A percentile compares a stretch with the other conserved stretches of the same genome.
Evolutionary conservation across 352 stramenopile genomes (phyloP).

Genomic region (Pythium vanterpoolii): DNA sequence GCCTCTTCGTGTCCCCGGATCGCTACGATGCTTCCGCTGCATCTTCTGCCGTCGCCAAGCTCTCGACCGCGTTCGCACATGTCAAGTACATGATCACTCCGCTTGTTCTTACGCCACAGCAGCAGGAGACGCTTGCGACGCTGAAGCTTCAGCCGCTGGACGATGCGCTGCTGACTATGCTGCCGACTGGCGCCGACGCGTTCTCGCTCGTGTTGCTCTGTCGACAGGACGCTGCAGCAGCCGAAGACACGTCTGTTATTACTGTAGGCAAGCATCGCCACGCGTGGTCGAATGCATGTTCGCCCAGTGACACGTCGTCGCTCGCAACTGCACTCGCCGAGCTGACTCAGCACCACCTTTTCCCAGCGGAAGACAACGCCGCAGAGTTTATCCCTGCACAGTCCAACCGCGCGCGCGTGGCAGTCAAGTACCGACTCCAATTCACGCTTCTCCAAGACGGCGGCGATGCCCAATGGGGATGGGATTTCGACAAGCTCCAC

Average conservation of each 20-base stretch:
- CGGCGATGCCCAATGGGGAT: slow-evolving; percentile 36
- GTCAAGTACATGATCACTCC: background rate
- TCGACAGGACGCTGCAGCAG: background rate
- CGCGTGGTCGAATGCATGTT: slow-evolving; percentile 43
- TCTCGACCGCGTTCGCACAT: background rate
- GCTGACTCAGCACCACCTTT: slow-evolving; percentile 41
- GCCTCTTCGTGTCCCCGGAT: background rate
- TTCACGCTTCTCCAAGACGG: slow-evolving; percentile 70
- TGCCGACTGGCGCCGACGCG: background rate
- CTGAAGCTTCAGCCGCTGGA: slow-evolving; percentile 19
- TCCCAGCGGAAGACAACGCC: slow-evolving; percentile 14
- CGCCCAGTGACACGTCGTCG: slow-evolving; percentile 7
- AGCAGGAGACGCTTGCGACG: background rate
- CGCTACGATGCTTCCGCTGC: background rate
- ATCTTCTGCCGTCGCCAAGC: background rate
- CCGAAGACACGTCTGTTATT: slow-evolving; percentile 17
- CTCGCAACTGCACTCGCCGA: slow-evolving; percentile 30
- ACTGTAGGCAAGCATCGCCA: slow-evolving; percentile 62
- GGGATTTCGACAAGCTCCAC: slow-evolving; percentile 39
- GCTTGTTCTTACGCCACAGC: background rate
- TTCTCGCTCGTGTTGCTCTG: slow-evolving; percentile 27
- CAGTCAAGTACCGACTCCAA: slow-evolving; percentile 60
- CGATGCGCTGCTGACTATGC: slow-evolving; percentile 23
- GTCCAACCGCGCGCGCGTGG: slow-evolving; percentile 35
- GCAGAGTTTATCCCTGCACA: background rate